Percentiles rank a stretch among this genome's conserved stretches.
phyloP scores from a whole-genome alignment of 164 flowering plant species.

The Malania oleifera region DNA sequence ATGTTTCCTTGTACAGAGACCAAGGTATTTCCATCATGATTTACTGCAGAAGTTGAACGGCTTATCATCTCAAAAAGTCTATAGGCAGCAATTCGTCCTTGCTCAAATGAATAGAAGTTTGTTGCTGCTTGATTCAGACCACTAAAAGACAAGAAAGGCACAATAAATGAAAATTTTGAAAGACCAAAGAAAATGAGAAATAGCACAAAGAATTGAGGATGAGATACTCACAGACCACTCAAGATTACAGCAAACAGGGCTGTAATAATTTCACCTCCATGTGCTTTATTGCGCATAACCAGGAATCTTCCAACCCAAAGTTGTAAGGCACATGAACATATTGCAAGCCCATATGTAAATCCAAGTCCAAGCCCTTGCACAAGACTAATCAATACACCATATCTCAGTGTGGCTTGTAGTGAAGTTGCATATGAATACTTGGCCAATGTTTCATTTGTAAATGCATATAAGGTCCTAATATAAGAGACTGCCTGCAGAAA shows the following conservation, averaged over 20 bases:
- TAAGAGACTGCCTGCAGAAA: slow-evolving; percentile 85
- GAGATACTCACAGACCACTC: slow-evolving; percentile 88
- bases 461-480: slow-evolving; percentile 85
- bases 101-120: slow-evolving; percentile 96
- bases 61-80: slow-evolving; percentile 98
- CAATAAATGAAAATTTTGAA: background rate
- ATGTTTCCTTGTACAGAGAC: slow-evolving; percentile 82
- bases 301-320: slow-evolving; percentile 95
- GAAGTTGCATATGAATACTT: slow-evolving; percentile 98
- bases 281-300: slow-evolving; percentile 52
- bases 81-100: slow-evolving; percentile 97
- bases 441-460: slow-evolving; percentile 93
- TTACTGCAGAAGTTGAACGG: slow-evolving; percentile 70
- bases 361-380: slow-evolving; percentile 99
- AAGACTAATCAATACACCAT: slow-evolving; percentile 94
- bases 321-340: slow-evolving; percentile 97
- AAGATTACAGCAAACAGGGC: slow-evolving; percentile 90
- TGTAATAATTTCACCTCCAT: slow-evolving; percentile 87
- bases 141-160: slow-evolving; percentile 31
- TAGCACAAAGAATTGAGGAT: background rate
- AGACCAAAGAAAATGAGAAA: slow-evolving; percentile 1
- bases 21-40: slow-evolving; percentile 69
- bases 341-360: slow-evolving; percentile 99
- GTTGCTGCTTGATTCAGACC: slow-evolving; percentile 99
- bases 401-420: slow-evolving; percentile 92